Evolutionary conservation across 208 protist species (phyloP), one percentile per base, ranked within the genome.

Genomic region (Leishmania tarentolae): DNA sequence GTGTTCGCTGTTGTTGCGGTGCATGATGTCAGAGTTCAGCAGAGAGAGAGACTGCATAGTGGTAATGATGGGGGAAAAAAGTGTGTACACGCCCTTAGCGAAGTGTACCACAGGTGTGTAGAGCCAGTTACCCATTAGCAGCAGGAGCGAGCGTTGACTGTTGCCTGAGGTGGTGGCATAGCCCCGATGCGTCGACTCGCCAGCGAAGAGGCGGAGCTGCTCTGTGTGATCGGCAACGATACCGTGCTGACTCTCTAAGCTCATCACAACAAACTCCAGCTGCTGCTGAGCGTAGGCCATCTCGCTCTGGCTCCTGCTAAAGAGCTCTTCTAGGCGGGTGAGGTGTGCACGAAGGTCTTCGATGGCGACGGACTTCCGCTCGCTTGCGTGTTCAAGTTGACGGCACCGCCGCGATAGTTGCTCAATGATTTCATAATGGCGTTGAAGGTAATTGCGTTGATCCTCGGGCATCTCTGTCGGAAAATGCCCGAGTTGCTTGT

Each of bases 151-250:
- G 73, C 86, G 81, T 59, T 86, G 76, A 46, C 80, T 69, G 42
- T 40, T 66, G 8, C 70, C 56, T 42, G 61, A 42, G 8, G 37
- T 59, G 6, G 74, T 75, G 2, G 50, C 53, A 4, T 81, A 79
- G 70, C 87, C 83, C 31, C 86, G 88, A 61, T 83, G 86, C n/a
- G 78, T 88, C 2, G 90, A 90, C 78, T 96, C 92, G n/a, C 86
- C 88, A 21, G 88, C 94, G 75, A 96, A 96, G 47, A 96, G 86
- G 19, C 92, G 91, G 46, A 97, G 87, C 84, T 96, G 92, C 81
- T 97, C 94, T 8, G 91, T 96, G 84, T 97, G 94, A 73, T 95
- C 92, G 13, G 94, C 86, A 2, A 97, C 89, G 63, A 96, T 93
- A 53, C 92, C 92, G 76, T 89, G 91, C 77, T 95, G 89, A 2